Conservation (phyloP, 106 monocot genomes). For the Dendrobium nobile region DNA sequence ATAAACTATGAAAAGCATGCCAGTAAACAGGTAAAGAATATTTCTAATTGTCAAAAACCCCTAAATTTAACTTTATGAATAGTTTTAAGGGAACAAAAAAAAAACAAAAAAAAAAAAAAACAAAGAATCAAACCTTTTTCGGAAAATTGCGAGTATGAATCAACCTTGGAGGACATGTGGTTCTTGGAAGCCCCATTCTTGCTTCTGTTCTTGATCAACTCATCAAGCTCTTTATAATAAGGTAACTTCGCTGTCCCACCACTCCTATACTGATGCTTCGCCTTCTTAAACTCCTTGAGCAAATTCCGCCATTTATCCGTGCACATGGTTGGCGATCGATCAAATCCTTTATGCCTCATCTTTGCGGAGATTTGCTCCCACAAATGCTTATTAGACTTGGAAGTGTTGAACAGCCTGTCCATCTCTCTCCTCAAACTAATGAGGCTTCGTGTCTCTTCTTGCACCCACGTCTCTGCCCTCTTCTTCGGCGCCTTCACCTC, state of each 20-base stretch:
- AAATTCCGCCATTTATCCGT: constrained; percentile 97
- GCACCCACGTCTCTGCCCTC: constrained; percentile 90
- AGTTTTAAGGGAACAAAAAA: background rate
- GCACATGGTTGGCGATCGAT: constrained; percentile 91
- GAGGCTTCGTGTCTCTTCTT: constrained; percentile 79
- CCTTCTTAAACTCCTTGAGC: constrained; percentile 97
- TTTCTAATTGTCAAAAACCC: background rate
- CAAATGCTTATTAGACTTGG: constrained; percentile 91
- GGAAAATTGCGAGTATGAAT: constrained; percentile 67
- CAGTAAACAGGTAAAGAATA: background rate
- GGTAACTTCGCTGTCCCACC: constrained; percentile 70
- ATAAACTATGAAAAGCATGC: background rate
- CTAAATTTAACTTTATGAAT: background rate
- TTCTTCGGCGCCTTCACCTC: constrained; percentile 48
- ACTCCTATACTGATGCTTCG: constrained; percentile 54
- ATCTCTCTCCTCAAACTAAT: constrained; percentile 71
- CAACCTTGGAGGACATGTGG: constrained; percentile 39
- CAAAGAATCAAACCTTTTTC: constrained; percentile 54
- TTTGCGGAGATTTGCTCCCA: constrained; percentile 88
- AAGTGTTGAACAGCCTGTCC: constrained; percentile 82
- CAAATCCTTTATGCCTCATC: constrained; percentile 87
- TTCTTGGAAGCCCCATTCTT: constrained; percentile 33
- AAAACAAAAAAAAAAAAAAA: background rate
- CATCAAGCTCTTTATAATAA: constrained; percentile 89
- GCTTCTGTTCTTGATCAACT: constrained; percentile 72